A percentile compares a stretch with the other conserved stretches of the same genome.
These are phyloP conservation scores for Fomitiporia mediterranea DNA, from an alignment of 1,284 basidiomycete genomes.

Conservation along the genomic window DNA sequence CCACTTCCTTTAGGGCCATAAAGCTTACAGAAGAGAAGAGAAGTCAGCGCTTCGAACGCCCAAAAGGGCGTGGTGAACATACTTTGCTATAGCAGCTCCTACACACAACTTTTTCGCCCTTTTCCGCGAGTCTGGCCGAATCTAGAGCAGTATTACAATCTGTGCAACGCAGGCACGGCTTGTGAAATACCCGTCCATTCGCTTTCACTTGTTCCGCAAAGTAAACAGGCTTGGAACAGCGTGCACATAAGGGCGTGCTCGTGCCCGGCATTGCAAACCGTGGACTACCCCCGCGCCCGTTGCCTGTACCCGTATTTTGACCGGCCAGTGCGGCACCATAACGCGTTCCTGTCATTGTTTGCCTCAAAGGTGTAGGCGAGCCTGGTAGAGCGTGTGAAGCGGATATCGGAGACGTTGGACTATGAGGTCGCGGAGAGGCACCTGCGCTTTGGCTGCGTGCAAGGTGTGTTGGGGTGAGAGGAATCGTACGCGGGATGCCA, in stretches of 20 bases:
- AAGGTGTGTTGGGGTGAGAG: slow-evolving; percentile 25
- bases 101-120: slow-evolving; percentile 66
- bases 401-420: slow-evolving; percentile 24
- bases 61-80: slow-evolving; percentile 21
- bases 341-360: slow-evolving; percentile 44
- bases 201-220: slow-evolving; percentile 72
- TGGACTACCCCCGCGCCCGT: slow-evolving; percentile 4
- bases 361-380: slow-evolving; percentile 31
- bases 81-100: slow-evolving; percentile 71
- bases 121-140: slow-evolving; percentile 64
- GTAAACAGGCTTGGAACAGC: slow-evolving; percentile 55
- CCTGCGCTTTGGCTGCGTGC: slow-evolving; percentile 22
- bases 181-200: slow-evolving; percentile 71
- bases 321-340: slow-evolving; percentile 42
- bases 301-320: no score
- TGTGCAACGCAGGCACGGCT: slow-evolving; percentile 66
- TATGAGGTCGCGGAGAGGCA: slow-evolving; percentile 18
- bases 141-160: slow-evolving; percentile 64
- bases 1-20: slow-evolving; percentile 70
- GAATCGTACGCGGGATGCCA: slow-evolving; percentile 18
- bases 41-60: not conserved
- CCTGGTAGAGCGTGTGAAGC: slow-evolving; percentile 24
- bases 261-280: slow-evolving; percentile 29
- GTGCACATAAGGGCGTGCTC: slow-evolving; percentile 49
- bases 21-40: slow-evolving; percentile 34